phyloP scores from a whole-genome alignment of 2,329 filamentous ascomycete genomes.

The Cercospora berteroae region DNA sequence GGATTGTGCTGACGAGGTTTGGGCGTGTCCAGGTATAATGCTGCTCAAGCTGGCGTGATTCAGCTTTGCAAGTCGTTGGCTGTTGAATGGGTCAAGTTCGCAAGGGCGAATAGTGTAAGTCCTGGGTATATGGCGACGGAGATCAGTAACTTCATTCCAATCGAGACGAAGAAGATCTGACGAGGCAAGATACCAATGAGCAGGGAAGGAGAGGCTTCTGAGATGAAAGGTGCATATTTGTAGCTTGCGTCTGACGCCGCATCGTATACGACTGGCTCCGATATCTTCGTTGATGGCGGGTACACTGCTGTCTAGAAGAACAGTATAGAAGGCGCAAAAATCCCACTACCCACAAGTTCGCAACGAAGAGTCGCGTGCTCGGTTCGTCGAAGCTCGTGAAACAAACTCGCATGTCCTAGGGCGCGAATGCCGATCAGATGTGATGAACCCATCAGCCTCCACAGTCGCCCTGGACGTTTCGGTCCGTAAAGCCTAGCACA shows the following conservation, averaged over 20 bases:
- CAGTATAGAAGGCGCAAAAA: neutral
- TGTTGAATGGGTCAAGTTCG: constrained; percentile 56
- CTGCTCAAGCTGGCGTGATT: constrained; percentile 55
- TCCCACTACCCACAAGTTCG: neutral
- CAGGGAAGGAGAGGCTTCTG: constrained; percentile 38
- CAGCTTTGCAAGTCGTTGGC: constrained; percentile 58
- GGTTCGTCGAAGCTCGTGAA: neutral
- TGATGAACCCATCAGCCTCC: neutral
- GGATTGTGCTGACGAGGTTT: neutral
- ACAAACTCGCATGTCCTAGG: neutral
- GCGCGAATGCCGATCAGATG: neutral
- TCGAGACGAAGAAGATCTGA: constrained; percentile 46
- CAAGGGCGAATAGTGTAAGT: constrained; percentile 56
- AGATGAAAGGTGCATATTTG: constrained; percentile 36
- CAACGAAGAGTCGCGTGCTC: neutral
- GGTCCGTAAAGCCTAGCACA: neutral
- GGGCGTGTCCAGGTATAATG: constrained; percentile 33
- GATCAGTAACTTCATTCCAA: constrained; percentile 49
- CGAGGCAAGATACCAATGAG: constrained; percentile 51
- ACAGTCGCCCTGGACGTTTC: neutral
- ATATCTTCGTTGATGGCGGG: constrained; percentile 36
- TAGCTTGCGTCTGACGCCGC: constrained; percentile 37
- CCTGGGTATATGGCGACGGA: constrained; percentile 57
- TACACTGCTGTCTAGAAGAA: constrained; percentile 26
- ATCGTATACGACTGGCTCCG: constrained; percentile 35